Base-by-base conservation (phyloP, 192 early-diverging fungal species). In the Podochytrium sp. region DNA sequence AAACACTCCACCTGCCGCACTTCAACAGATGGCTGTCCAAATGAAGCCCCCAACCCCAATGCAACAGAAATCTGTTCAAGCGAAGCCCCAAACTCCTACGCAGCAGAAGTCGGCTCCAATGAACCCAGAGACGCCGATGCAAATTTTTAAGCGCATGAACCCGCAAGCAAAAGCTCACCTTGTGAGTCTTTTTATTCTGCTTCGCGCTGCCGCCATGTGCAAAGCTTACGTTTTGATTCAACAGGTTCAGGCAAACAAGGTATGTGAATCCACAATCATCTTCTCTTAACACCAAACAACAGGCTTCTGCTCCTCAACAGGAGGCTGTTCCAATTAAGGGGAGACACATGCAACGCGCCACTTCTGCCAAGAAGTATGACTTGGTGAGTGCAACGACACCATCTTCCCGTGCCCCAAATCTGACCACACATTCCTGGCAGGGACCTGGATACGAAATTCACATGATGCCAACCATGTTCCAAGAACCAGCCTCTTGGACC, bases 381-480 rank as follows among this genome's bases (percentile, higher is more conserved):
- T 47, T 47, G 43, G 43, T 47, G 20, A 47, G 10, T 14, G 10
- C 10, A 47, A 47, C 10, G 20, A 47, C n/a, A n/a, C 7, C 20
- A 47, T 7, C 20, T 47, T 47, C 20, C 20, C 43, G 10, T 47
- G 7, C 20, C 43, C 43, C 7, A 47, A 20, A 47, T 20, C 43
- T 47, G 43, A 47, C 43, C 43, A 12, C 20, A 20, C n/a, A 47
- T 20, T n/a, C n/a, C n/a, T n/a, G n/a, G 12, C 33, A 63, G 37
- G 27, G 18, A n/a, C 61, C 61, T 0, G 43, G 23, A n/a, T 66
- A 66, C 43, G 65, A 66, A 66, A 23, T 29, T 0, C 29, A 50
- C 42, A 66, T 66, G 65, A 20, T 50, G 27, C 65, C 65, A 25
- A 29, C 12, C 50, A n/a, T 66, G 12, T 66, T 66, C 18, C 7